Base-by-base conservation (phyloP, 2,329 filamentous ascomycete species). In the Colletotrichum salicis region DNA sequence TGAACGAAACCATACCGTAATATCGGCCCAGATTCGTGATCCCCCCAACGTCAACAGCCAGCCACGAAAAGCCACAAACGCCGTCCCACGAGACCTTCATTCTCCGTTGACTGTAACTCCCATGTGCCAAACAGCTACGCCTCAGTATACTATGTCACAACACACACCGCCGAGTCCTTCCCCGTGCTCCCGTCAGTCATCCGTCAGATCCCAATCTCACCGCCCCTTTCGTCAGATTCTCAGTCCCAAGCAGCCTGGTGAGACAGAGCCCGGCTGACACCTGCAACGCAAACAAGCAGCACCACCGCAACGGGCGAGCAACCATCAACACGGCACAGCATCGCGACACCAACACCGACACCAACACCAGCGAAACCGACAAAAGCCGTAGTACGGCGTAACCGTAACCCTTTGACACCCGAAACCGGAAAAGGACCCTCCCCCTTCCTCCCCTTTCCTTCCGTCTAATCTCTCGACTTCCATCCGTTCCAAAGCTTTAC, bases 231-330 rank as follows among this genome's bases (percentile, higher is more conserved):
- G 10, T 29, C 58, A 31, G 37, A 48, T 19, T 29, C 37, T 37
- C 37, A 12, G 58, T 61, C 24, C 58, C 58, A 61, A 37, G 58
- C 11, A 24, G 27, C 6, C 13, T 22, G n/a, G 35, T 22, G 58
- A 22, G 10, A 51, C 37, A 61, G 37, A 22, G 27, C 58, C 35
- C 58, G 37, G 58, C 58, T 60, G 58, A 33, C 37, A 61, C 27
- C 58, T 61, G 58, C 58, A 61, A 61, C 58, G 58, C 37, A 61
- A 61, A 61, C 58, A 61, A 24, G 10, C 27, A 19, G 35, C 33
- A 41, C 35, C 33, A 10, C 56, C 56, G 15, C 8, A 37, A 61
- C 37, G 58, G 58, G 37, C 41, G 41, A n/a, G 41, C 58, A 45
- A 19, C 27, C 58, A 61, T 48, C 41, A 27, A 35, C 37, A 61